phyloP scores from a whole-genome alignment of 2,329 filamentous ascomycete genomes.

The Arthrobotrys conoides region DNA sequence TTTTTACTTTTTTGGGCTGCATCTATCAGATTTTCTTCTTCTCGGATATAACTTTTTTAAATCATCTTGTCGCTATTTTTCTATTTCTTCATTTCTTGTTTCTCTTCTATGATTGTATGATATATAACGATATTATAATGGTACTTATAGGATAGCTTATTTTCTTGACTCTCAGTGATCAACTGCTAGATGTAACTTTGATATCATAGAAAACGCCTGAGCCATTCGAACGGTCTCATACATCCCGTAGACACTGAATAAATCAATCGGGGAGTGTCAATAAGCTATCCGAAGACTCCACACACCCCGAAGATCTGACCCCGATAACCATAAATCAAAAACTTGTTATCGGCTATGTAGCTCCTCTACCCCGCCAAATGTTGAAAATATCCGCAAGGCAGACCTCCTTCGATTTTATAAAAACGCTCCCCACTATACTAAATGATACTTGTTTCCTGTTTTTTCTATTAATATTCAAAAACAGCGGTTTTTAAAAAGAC shows the following conservation, averaged over 20 bases:
- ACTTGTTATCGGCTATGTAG: neutral
- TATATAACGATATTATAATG: conserved; percentile 54
- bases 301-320: neutral
- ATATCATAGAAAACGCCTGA: neutral
- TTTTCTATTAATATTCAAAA: neutral
- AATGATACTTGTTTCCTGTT: neutral
- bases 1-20: conserved; percentile 14
- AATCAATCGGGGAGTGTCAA: neutral
- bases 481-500: neutral
- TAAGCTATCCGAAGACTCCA: neutral
- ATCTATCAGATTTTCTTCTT: neutral
- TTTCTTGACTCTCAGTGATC: neutral
- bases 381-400: neutral
- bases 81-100: neutral
- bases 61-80: neutral
- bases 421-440: too few species aligned
- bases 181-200: neutral
- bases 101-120: conserved; percentile 45
- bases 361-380: neutral
- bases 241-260: neutral
- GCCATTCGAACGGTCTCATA: neutral
- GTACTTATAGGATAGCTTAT: conserved; percentile 2
- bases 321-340: neutral
- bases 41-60: conserved; percentile 11
- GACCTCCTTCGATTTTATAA: neutral